Evolutionary conservation across 352 stramenopile genomes (phyloP), one percentile per base, ranked within the genome.

Genomic region (Globisporangium acanthophoron): DNA sequence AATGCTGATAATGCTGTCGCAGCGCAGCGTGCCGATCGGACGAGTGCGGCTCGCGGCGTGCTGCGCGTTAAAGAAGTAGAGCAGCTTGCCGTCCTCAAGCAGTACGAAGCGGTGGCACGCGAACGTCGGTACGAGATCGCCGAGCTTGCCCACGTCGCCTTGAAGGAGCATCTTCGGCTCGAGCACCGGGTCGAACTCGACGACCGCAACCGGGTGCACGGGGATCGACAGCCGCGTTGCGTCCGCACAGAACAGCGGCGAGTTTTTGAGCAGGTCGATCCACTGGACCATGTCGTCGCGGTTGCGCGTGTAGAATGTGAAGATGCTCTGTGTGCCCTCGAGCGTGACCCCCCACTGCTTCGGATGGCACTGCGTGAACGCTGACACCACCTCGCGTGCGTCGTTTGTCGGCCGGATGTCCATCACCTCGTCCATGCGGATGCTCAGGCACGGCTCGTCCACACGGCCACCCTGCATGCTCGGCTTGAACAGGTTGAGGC

Each of bases 231-330:
- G 59, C 3, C 80, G 74, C 2, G 69, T 72, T 3, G 74, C 61
- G 44, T 78, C 73, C 11, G 66, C 54, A 3, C 70, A 81, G 63
- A 93, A 96, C 27, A 93, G 63, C 12, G 81, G 82, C 46, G 74
- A 91, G 59, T 96, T 96, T 67, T 96, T 96, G 21, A 96, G 72
- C 54, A 94, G 51, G 65, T 96, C 85, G 31, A 96, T 64, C 86
- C 86, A 96, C 58, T 93, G 80, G 13, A 78, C 55, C 80, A 93
- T 87, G 57, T 96, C 85, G 15, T 87, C 71, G 20, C 71, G 70
- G 55, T 78, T 87, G 37, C 82, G 74, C 31, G 85, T 89, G 66
- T 90, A 93, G 55, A 94, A 96, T 6, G 84, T 94, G 60, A 94
- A 92, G 39, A 96, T 90, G 47, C 71, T 90, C 21, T 86, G 70